Evolutionary conservation across 495 filamentous ascomycete genomes (phyloP).

Genomic region (Podospora conica): DNA sequence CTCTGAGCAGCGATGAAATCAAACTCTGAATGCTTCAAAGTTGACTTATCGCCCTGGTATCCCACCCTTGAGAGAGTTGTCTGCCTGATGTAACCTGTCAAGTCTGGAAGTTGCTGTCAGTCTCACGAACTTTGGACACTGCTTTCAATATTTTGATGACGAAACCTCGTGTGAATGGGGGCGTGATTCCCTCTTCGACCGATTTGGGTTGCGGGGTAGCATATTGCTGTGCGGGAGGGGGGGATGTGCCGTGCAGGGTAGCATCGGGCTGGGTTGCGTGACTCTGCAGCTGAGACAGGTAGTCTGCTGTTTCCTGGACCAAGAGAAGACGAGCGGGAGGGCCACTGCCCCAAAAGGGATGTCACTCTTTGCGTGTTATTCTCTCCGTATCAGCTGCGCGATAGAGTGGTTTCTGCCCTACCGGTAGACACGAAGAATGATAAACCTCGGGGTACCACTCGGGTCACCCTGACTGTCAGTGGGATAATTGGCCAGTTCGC

Average conservation of each 20-base stretch:
- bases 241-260: background rate
- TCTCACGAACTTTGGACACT: background rate
- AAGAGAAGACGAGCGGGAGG: background rate
- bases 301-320: background rate
- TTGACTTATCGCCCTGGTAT: background rate
- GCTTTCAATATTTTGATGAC: background rate
- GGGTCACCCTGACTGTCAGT: background rate
- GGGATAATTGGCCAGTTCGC: conserved; percentile 3
- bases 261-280: background rate
- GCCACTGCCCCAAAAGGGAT: conserved; percentile 1
- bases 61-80: background rate
- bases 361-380: conserved; percentile 12
- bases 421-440: conserved; percentile 7
- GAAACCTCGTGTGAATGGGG: background rate
- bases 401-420: conserved; percentile 16
- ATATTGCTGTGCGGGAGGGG: background rate
- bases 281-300: background rate
- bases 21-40: background rate
- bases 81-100: background rate
- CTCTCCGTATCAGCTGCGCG: conserved; percentile 1
- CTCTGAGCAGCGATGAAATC: background rate
- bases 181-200: background rate
- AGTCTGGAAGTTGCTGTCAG: background rate
- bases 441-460: conserved; percentile 9
- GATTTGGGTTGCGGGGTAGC: background rate